Percentiles rank a stretch among this genome's conserved stretches.
phyloP scores from a whole-genome alignment of 768 basidiomycete species.

The Mycena belliarum region DNA sequence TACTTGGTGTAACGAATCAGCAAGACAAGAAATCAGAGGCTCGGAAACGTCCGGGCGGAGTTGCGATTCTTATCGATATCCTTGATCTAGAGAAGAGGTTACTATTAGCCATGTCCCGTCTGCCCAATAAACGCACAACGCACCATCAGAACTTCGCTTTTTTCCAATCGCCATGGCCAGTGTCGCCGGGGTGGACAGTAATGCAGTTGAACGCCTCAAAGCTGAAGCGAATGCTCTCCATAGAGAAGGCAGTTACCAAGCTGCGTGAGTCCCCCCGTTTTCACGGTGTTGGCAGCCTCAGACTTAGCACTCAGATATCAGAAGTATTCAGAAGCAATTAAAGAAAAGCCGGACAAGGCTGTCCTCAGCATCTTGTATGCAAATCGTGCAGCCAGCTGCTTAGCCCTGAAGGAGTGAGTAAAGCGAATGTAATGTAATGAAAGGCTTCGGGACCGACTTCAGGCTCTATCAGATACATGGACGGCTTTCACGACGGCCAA shows the following conservation, averaged over 20 bases:
- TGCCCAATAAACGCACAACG: neutral
- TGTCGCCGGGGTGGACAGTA: neutral
- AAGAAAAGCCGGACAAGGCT: slow-evolving; percentile 36
- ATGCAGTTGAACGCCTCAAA: slow-evolving; percentile 34
- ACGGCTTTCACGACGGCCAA: slow-evolving; percentile 32
- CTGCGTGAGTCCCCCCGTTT: slow-evolving; percentile 23
- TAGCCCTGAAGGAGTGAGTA: slow-evolving; percentile 37
- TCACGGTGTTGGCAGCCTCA: neutral
- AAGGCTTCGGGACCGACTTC: neutral
- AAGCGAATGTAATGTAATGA: neutral
- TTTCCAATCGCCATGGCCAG: slow-evolving; percentile 2
- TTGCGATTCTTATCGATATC: too few species aligned
- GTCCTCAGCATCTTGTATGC: slow-evolving; percentile 43
- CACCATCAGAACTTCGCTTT: neutral
- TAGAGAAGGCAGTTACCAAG: slow-evolving; percentile 32
- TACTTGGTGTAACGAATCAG: too few species aligned
- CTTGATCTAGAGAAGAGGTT: too few species aligned
- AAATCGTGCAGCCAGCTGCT: slow-evolving; percentile 45
- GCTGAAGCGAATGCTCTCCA: slow-evolving; percentile 42
- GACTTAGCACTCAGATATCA: slow-evolving; percentile 18
- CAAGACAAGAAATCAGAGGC: too few species aligned
- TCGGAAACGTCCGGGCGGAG: too few species aligned
- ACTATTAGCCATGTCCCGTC: neutral
- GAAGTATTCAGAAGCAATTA: slow-evolving; percentile 46
- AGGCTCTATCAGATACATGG: slow-evolving; percentile 28